Base-by-base conservation (phyloP, 257 asterid species). In the Plantago major region DNA sequence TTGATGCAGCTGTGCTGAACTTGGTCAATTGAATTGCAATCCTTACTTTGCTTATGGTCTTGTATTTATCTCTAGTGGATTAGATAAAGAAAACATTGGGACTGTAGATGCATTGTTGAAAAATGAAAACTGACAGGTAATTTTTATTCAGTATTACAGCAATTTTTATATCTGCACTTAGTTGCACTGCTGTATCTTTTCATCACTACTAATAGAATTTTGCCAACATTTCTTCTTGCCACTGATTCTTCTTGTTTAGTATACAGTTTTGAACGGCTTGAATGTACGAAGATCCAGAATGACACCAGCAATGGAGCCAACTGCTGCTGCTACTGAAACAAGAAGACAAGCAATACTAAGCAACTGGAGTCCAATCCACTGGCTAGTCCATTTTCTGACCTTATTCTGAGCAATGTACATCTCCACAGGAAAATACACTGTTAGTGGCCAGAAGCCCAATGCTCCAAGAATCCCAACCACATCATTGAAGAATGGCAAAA, bases 391-490 rank as follows among this genome's bases (percentile, higher is more conserved):
- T 47, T 61, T 44, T 10, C 54, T 45, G 3, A 74, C 66, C 80
- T 62, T 80, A 49, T 76, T 76, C 54, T 74, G 74, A 46, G 76
- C 71, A 48, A 74, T 74, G 67, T 74, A 76, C 82, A 79, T 76
- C 70, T 74, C 81, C 15, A 68, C 57, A 7, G 82, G 79, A 28
- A 78, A 78, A 55, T 78, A 78, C 10, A 78, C 84, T 0, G 84
- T 72, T 46, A 79, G 56, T 1, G 84, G 82, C 85, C 85, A 76
- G 49, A 76, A 79, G 6, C 82, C 85, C 9, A 73, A 33, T n/a
- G 82, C 85, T 13, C 82, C 82, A 0, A 76, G 74, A 11, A 76
- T 64, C 37, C 82, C 80, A 1, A 80, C 80, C 33, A 80, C 80
- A n/a, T 79, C 79, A 18, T 75, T 70, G 58, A 72, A 75, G 58